Evolutionary conservation across 2,329 filamentous ascomycete genomes (phyloP), one percentile per base, ranked within the genome.

Genomic region (Neopestalotiopsis clavispora): DNA sequence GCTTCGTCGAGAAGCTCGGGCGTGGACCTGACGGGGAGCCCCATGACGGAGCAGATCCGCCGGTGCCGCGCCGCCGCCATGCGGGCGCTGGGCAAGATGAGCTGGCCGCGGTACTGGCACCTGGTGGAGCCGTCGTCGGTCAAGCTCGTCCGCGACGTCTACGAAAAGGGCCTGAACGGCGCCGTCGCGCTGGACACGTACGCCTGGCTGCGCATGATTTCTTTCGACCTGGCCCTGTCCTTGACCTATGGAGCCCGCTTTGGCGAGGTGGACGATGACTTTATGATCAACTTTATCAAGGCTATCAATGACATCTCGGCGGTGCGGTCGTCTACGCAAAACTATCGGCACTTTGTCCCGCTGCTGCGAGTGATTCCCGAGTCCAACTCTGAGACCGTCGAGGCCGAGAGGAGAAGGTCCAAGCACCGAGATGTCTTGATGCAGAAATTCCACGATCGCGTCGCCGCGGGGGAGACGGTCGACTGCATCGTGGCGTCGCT

Each of bases 21-120:
- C 17, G 68, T 73, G 32, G 72, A 75, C 60, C 62, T 75, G 7
- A 71, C 71, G 2, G 72, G 72, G 13, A 69, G 65, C 9, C 68
- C 71, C n/a, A 74, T 74, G 73, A 75, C 72, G 10, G 72, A 74
- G n/a, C 69, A 73, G 13, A 73, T 74, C n/a, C 67, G 71, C 34
- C 56, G 69, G 23, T 75, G 74, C 30, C 66, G 72, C n/a, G 71
- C 70, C 30, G 73, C 74, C 20, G 73, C 71, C 3, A 74, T 72
- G 68, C 49, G 70, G n/a, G 73, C 72, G 14, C 65, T 74, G 4
- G 72, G 71, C 9, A 75, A 74, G 61, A 71, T 70, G 20, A 74
- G 68, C 23, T 75, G 72, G 72, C 69, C 72, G 2, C 69, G 66
- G n/a, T 75, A 75, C 38, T 75, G 72, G 42, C 71, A 73, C 63